Conservation (phyloP, 2,329 filamentous ascomycete species). For the Macrophomina phaseolina region DNA sequence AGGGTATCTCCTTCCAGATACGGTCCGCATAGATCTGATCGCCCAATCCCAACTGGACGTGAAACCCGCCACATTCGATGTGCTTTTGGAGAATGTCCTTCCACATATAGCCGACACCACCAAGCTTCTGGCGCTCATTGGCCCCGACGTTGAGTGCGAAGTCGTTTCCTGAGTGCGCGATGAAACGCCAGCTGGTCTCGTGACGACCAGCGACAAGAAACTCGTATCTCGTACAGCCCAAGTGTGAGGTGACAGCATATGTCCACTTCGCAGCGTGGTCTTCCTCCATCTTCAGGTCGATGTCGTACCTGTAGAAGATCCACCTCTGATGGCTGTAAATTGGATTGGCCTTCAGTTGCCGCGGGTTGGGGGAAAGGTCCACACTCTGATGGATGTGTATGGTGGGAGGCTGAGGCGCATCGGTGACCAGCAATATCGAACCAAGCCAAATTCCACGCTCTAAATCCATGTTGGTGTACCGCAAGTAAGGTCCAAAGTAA, state of each 20-base stretch:
- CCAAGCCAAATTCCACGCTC: slow-evolving; percentile 90
- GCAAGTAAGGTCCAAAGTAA: slow-evolving; percentile 94
- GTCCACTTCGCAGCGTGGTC: slow-evolving; percentile 83
- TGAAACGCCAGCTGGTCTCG: slow-evolving; percentile 93
- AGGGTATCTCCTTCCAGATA: slow-evolving; percentile 93
- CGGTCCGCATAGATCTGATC: slow-evolving; percentile 96
- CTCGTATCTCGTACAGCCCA: slow-evolving; percentile 97
- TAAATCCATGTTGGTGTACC: slow-evolving; percentile 97
- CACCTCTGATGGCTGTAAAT: slow-evolving; percentile 92
- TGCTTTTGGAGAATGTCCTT: slow-evolving; percentile 98
- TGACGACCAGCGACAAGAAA: slow-evolving; percentile 90
- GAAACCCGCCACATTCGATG: slow-evolving; percentile 92
- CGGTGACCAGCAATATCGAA: slow-evolving; percentile 91
- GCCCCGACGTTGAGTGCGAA: slow-evolving; percentile 88
- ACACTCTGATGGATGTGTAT: slow-evolving; percentile 92
- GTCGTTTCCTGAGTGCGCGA: slow-evolving; percentile 95
- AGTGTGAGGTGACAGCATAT: slow-evolving; percentile 94
- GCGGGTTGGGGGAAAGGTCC: slow-evolving; percentile 90
- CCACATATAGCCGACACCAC: slow-evolving; percentile 96
- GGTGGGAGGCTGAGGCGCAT: slow-evolving; percentile 88
- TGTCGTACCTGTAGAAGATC: slow-evolving; percentile 94
- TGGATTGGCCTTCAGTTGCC: slow-evolving; percentile 79
- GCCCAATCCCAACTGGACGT: slow-evolving; percentile 88
- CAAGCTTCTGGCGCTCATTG: slow-evolving; percentile 82
- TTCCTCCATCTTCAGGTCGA: slow-evolving; percentile 90